Evolutionary conservation across 2,329 filamentous ascomycete species (phyloP).

Genomic region (Venturia aucupariae): DNA sequence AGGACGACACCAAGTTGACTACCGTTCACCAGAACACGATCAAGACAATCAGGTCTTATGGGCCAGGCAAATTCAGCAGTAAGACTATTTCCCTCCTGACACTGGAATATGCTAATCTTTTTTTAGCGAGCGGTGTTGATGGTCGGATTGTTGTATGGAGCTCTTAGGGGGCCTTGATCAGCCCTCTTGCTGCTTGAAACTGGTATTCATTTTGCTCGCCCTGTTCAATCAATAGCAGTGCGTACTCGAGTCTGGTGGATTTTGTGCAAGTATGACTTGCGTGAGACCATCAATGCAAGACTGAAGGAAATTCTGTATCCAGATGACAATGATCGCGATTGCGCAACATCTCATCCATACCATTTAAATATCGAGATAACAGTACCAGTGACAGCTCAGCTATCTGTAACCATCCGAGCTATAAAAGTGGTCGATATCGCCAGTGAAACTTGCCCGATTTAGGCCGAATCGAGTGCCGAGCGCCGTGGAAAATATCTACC

Average conservation of each 20-base stretch:
- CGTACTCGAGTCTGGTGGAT: neutral
- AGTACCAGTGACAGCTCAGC: neutral
- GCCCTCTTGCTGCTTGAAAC: neutral
- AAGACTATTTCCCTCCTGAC: conserved; percentile 38
- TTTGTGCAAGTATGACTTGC: neutral
- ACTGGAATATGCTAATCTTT: conserved; percentile 15
- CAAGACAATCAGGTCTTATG: conserved; percentile 69
- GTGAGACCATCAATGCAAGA: neutral
- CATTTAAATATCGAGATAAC: neutral
- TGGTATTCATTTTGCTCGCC: neutral
- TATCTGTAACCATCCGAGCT: neutral
- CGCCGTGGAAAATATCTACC: neutral
- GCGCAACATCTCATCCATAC: neutral
- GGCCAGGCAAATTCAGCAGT: conserved; percentile 77
- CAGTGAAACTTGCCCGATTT: neutral
- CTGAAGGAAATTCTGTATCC: neutral
- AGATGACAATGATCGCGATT: too few relatives aligned
- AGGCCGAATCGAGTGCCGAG: neutral
- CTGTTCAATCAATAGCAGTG: neutral
- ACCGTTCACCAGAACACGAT: conserved; percentile 97
- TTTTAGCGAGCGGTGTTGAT: conserved; percentile 67
- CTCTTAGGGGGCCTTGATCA: neutral
- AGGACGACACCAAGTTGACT: conserved; percentile 88
- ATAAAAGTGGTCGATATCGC: neutral
- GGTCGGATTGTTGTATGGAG: conserved; percentile 71